Base-by-base conservation (phyloP, 169 alveolate genomes). In the Plasmodium gaboni region DNA sequence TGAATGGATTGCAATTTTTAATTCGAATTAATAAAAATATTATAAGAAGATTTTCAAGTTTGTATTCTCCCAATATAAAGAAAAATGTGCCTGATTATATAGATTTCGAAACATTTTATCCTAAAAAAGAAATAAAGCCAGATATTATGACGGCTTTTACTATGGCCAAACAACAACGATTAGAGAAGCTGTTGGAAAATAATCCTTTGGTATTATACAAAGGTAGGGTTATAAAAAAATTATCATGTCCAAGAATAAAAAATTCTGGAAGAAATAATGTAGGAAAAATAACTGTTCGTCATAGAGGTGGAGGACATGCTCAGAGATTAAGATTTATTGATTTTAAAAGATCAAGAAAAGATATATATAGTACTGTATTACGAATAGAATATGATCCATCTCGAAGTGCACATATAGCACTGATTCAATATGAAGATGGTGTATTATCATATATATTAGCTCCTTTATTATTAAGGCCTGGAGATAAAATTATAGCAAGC, bases 361-460 rank as follows among this genome's bases (percentile, higher is more conserved):
- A 96, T 71, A 95, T 96, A 44, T 95, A 89, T 50, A 94, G 96
- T 13, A 94, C 98, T 12, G 97, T 96, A 26, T 92, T 96, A 53
- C 80, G 98, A 44, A 94, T 96, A 13, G 98, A 96, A 87, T 94
- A 96, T 70, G 95, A 94, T 57, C 98, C 98, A 2, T 91, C 95
- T 10, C 72, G 98, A 53, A 92, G 96, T 32, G 96, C 97, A 38
- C 97, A 95, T 74, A 88, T 94, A 38, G 97, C 97, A 2, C 91
- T 96, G 68, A 70, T 96, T 28, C 98, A 96, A 92, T 96, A 96
- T 87, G 96, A 94, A 63, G 98, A 93, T 69, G 98, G 98, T 10
- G 98, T 96, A 19, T 89, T 96, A 67, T 95, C 97, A 57, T 96
- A 96, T 92, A 95, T 96, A 19, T 86, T 96, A 67, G 97, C 97